These are phyloP conservation scores for Vitis hybrid DNA, from an alignment of 177 flowering plant genomes.

Conservation along the genomic window DNA sequence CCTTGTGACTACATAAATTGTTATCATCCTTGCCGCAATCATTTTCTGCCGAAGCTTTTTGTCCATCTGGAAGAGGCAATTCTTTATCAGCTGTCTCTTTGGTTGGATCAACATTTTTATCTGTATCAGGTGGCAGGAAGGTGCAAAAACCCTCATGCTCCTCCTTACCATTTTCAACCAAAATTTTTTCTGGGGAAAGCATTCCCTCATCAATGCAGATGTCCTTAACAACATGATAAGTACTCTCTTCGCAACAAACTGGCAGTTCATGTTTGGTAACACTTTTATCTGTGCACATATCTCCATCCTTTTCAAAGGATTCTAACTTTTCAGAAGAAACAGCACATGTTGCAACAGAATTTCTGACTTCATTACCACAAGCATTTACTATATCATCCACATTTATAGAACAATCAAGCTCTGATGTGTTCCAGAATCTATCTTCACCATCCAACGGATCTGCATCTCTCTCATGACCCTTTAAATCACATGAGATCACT, in stretches of 20 bases:
- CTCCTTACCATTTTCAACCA: conserved; percentile 27
- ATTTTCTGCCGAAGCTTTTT: conserved; percentile 16
- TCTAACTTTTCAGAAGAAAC: conserved; percentile 20
- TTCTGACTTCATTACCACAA: conserved; percentile 11
- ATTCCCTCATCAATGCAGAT: conserved; percentile 78
- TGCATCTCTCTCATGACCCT: conserved; percentile 10
- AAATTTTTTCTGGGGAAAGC: conserved; percentile 38
- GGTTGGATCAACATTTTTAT: conserved; percentile 12
- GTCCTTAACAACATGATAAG: conserved; percentile 61
- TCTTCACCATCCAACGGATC: conserved; percentile 13
- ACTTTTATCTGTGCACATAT: conserved; percentile 45
- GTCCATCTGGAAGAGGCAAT: conserved; percentile 13
- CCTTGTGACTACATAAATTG: conserved; percentile 15
- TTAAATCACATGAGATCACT: conserved; percentile 1
- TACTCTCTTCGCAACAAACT: conserved; percentile 54
- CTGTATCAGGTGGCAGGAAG: conserved; percentile 20
- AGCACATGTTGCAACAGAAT: conserved; percentile 1
- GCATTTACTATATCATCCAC: conserved; percentile 10
- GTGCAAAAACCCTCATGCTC: conserved; percentile 6
- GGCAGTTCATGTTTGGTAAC: conserved; percentile 52
- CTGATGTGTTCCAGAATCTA: conserved; percentile 9
- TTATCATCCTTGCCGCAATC: conserved; percentile 12
- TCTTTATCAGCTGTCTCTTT: conserved; percentile 15
- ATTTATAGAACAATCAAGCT: conserved; percentile 14
- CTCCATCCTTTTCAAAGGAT: conserved; percentile 28